These are phyloP conservation scores for Fusarium azukiicola DNA, from an alignment of 2,329 filamentous ascomycete species.

Conservation along the genomic window DNA sequence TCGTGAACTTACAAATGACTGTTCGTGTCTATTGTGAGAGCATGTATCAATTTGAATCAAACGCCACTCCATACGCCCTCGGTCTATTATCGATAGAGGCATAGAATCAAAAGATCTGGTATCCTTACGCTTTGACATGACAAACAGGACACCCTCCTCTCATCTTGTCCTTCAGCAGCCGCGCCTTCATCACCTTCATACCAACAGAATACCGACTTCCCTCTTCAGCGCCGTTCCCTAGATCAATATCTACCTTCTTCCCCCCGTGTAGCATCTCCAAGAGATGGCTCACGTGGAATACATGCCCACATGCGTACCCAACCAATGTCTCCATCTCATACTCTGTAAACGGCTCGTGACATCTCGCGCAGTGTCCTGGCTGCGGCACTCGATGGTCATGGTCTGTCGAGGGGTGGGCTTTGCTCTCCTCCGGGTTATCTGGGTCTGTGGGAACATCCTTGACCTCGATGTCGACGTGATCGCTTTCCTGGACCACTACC, in stretches of 20 bases:
- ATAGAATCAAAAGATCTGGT: slow-evolving; percentile 33
- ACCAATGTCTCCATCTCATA: slow-evolving; percentile 86
- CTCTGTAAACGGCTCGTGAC: slow-evolving; percentile 76
- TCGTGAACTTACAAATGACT: slow-evolving; percentile 3
- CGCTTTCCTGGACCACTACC: slow-evolving; percentile 72
- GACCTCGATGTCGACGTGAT: slow-evolving; percentile 68
- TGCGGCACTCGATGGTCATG: slow-evolving; percentile 60
- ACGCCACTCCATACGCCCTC: slow-evolving; percentile 40
- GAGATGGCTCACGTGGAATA: slow-evolving; percentile 89
- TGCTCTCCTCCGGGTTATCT: slow-evolving; percentile 46
- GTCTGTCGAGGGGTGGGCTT: slow-evolving; percentile 43
- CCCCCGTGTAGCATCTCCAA: slow-evolving; percentile 74
- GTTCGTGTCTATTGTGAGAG: slow-evolving; percentile 22
- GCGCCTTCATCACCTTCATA: slow-evolving; percentile 92
- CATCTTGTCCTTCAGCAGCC: slow-evolving; percentile 87
- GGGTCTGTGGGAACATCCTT: slow-evolving; percentile 63
- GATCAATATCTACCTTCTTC: slow-evolving; percentile 70
- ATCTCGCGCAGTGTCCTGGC: slow-evolving; percentile 80
- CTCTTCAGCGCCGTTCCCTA: slow-evolving; percentile 67
- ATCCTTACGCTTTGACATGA: slow-evolving; percentile 51
- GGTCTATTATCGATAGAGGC: slow-evolving; percentile 23
- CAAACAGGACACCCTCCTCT: slow-evolving; percentile 83
- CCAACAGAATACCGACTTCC: slow-evolving; percentile 84
- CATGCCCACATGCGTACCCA: slow-evolving; percentile 90
- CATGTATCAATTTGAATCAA: slow-evolving; percentile 24